These are phyloP conservation scores for Kondoa malvinella DNA, from an alignment of 768 basidiomycete species.

Conservation along the genomic window DNA sequence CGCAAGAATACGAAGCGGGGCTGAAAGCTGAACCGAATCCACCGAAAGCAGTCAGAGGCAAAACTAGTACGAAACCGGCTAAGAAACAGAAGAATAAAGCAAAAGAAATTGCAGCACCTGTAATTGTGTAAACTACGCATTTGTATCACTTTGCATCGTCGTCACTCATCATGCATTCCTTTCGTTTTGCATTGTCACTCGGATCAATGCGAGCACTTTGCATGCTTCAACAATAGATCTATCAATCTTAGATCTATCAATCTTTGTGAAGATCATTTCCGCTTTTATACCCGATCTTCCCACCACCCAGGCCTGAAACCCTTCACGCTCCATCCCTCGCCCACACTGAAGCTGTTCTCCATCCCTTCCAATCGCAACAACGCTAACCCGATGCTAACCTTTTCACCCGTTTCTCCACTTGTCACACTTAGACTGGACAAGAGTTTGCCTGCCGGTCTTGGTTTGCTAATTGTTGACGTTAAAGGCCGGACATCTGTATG, in stretches of 20 bases:
- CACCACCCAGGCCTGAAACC: background rate
- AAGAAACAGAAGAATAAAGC: background rate
- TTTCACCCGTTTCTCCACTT: conserved; percentile 6
- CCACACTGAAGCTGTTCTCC: background rate
- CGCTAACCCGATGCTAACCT: conserved; percentile 11
- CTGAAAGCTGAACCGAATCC: background rate
- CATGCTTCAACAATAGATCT: too few species aligned
- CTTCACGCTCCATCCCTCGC: conserved; percentile 8
- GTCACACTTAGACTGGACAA: conserved; percentile 1
- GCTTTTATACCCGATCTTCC: background rate
- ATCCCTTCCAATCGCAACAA: conserved; percentile 12
- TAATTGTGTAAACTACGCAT: too few species aligned
- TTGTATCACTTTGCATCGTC: too few species aligned
- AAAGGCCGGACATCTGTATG: conserved; percentile 13
- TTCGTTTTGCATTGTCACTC: too few species aligned
- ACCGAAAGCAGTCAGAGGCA: too few species aligned
- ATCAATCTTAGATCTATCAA: too few species aligned
- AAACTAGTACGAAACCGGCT: background rate
- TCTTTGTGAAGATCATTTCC: too few species aligned
- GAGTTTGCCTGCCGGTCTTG: conserved; percentile 13
- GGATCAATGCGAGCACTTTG: too few species aligned
- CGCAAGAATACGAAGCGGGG: conserved; percentile 29
- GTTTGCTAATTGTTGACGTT: conserved; percentile 1
- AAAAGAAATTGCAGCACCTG: background rate
- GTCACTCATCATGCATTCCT: too few species aligned